Evolutionary conservation across 805 yeast species (phyloP).

Genomic region (Pichia membranifaciens): DNA sequence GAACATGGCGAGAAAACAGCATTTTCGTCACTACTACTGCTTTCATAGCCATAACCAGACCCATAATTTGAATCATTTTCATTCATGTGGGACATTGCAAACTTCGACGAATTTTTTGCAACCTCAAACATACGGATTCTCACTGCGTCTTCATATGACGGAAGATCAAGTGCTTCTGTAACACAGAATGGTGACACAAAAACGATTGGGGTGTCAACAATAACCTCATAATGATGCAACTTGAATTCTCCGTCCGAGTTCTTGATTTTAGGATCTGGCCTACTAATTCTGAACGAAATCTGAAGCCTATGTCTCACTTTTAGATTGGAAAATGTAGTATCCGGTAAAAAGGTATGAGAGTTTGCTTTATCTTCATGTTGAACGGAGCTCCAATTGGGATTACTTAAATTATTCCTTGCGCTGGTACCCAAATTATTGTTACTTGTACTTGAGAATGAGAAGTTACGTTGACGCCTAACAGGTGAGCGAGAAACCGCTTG

Average conservation of each 20-base stretch:
- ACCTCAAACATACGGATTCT: constrained; percentile 18
- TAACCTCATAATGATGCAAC: constrained; percentile 72
- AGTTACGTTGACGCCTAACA: constrained; percentile 14
- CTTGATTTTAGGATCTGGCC: constrained; percentile 43
- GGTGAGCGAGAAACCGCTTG: constrained; percentile 1
- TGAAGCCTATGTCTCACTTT: constrained; percentile 64
- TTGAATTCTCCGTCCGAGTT: constrained; percentile 32
- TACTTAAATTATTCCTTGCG: neutral
- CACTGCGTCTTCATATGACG: constrained; percentile 35
- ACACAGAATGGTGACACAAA: constrained; percentile 39
- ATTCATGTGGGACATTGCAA: constrained; percentile 6
- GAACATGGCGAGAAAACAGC: constrained; percentile 49
- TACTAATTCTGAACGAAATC: constrained; percentile 61
- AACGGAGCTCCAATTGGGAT: constrained; percentile 1
- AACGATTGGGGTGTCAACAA: constrained; percentile 70
- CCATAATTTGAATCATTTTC: constrained; percentile 3
- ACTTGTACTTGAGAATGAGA: constrained; percentile 8
- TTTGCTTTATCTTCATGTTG: neutral
- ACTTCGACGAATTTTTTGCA: constrained; percentile 6
- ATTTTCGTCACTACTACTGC: constrained; percentile 15
- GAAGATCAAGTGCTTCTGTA: constrained; percentile 31
- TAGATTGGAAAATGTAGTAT: constrained; percentile 56
- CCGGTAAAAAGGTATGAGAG: constrained; percentile 45
- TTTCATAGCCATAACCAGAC: constrained; percentile 1
- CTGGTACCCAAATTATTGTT: neutral